Percentiles rank a stretch among this genome's conserved stretches.
phyloP scores from a whole-genome alignment of 148 eudicot genomes.

The Rheum nobile region DNA sequence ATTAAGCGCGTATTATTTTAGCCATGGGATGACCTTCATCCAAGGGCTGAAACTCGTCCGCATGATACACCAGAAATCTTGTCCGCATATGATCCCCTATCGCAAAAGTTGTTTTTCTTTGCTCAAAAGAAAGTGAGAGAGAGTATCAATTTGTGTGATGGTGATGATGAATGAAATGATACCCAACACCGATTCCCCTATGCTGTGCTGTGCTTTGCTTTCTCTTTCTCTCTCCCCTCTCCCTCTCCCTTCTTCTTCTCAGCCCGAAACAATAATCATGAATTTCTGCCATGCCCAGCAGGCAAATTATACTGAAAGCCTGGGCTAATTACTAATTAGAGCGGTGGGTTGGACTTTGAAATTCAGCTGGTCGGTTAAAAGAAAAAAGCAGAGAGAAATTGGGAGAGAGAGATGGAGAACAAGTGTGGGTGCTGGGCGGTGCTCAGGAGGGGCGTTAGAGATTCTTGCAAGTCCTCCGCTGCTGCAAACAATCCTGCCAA shows the following conservation, averaged over 20 bases:
- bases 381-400: not conserved
- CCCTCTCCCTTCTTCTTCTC: not conserved
- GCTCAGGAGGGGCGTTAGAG: constrained; percentile 38
- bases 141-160: constrained; percentile 1
- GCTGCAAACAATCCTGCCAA: constrained; percentile 41
- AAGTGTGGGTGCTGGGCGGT: constrained; percentile 86
- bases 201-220: too few species aligned
- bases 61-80: too few species aligned
- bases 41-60: too few species aligned
- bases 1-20: too few species aligned
- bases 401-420: constrained; percentile 31
- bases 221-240: constrained; percentile 4
- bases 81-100: too few species aligned
- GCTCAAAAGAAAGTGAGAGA: not conserved
- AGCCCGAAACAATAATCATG: constrained; percentile 13
- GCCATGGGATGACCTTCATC: too few species aligned
- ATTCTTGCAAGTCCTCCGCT: constrained; percentile 44
- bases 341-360: not conserved
- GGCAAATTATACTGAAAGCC: constrained; percentile 10
- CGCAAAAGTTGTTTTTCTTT: not conserved
- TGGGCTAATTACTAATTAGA: constrained; percentile 14
- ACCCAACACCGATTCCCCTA: not conserved
- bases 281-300: constrained; percentile 16
- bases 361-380: not conserved
- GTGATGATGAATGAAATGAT: constrained; percentile 6